These are phyloP conservation scores for Microsporum canis DNA, from an alignment of 2,329 filamentous ascomycete species.

Conservation along the genomic window DNA sequence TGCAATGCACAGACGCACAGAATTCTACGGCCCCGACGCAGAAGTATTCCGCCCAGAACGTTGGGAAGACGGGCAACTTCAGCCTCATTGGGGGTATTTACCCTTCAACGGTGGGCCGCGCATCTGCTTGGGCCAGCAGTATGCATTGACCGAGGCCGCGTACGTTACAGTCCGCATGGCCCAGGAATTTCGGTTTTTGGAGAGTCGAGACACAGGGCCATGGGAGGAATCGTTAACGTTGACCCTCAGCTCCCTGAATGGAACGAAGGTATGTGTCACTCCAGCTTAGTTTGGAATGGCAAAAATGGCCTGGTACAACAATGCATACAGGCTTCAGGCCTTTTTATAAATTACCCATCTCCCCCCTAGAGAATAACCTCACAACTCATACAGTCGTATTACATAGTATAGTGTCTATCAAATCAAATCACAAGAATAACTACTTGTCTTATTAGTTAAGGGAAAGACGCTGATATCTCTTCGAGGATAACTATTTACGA, in stretches of 20 bases:
- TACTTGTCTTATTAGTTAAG: too few relatives aligned
- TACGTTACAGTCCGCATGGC: conserved; percentile 36
- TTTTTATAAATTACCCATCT: too few relatives aligned
- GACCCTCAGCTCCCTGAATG: background rate
- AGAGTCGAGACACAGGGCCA: conserved; percentile 42
- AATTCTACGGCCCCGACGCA: conserved; percentile 46
- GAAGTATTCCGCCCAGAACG: conserved; percentile 48
- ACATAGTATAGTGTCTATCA: too few relatives aligned
- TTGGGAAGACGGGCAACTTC: conserved; percentile 48
- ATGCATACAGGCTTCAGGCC: too few relatives aligned
- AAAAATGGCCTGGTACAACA: background rate
- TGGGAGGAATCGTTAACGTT: conserved; percentile 33
- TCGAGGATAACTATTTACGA: too few relatives aligned
- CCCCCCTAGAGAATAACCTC: too few relatives aligned
- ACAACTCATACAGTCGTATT: too few relatives aligned
- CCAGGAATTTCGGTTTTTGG: conserved; percentile 30
- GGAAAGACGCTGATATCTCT: too few relatives aligned
- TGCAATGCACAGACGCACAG: conserved; percentile 58
- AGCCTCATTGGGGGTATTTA: conserved; percentile 40
- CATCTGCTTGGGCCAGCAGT: conserved; percentile 49
- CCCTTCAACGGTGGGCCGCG: conserved; percentile 44
- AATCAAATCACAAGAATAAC: too few relatives aligned
- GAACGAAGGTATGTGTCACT: background rate
- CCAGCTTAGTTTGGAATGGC: background rate
- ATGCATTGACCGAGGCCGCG: conserved; percentile 47